phyloP scores from a whole-genome alignment of 768 basidiomycete species.

The Pilatotrama ljubarskyi region DNA sequence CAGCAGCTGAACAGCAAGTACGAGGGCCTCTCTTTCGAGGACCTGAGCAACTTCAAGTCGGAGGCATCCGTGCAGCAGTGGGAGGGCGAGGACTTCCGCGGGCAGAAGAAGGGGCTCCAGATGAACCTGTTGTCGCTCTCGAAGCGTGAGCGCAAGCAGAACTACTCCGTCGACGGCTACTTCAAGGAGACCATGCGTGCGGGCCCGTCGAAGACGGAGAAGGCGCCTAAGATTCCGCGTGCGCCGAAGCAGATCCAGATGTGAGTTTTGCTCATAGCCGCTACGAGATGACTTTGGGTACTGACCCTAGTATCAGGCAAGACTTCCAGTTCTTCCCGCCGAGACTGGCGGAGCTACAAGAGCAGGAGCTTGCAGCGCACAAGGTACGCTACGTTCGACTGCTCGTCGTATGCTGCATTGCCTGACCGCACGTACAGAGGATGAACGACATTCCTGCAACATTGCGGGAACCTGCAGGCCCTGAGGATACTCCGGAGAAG shows the following conservation, averaged over 20 bases:
- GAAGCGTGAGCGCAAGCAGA: conserved; percentile 91
- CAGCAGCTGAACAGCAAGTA: conserved; percentile 88
- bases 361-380: conserved; percentile 80
- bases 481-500: conserved; percentile 79
- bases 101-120: conserved; percentile 65
- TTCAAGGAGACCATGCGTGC: conserved; percentile 89
- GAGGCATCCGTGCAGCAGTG: conserved; percentile 90
- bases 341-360: conserved; percentile 77
- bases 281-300: not conserved
- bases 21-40: conserved; percentile 89
- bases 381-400: conserved; percentile 46
- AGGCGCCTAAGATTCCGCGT: conserved; percentile 78
- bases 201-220: conserved; percentile 76
- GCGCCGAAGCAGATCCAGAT: conserved; percentile 87
- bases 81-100: conserved; percentile 92
- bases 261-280: conserved; percentile 43
- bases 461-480: conserved; percentile 61
- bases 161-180: conserved; percentile 94
- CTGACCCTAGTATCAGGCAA: conserved; percentile 49
- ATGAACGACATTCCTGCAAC: conserved; percentile 67
- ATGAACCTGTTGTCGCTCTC: conserved; percentile 83
- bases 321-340: conserved; percentile 98
- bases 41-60: conserved; percentile 95
- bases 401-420: not conserved
- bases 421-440: conserved; percentile 40